Base-by-base conservation (phyloP, 176 grass and related monocot genomes). In the Raddia distichophylla region DNA sequence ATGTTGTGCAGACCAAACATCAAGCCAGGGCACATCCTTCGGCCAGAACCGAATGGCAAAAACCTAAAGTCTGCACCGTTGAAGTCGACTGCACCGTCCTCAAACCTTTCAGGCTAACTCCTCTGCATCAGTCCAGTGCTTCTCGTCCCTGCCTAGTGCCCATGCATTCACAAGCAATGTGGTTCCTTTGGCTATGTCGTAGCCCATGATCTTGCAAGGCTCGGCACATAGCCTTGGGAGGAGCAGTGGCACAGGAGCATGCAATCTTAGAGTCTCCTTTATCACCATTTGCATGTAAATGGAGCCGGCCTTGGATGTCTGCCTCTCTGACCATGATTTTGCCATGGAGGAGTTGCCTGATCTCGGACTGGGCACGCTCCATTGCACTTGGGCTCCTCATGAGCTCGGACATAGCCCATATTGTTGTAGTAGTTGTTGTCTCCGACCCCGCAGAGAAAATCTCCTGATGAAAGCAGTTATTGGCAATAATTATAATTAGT, bases 261-360 rank as follows among this genome's bases (percentile, higher is more conserved):
- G 86, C 51, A 88, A 15, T 12, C 86, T 80, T 52, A 88, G 44
- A 1, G 32, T 83, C 17, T 88, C 86, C 40, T 57, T 88, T 51
- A 79, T 73, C 14, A 81, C 72, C 12, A 67, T n/a, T 37, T 71
- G 82, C 43, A 88, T 44, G 73, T 88, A 88, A 88, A 12, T 20
- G 66, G 5, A 69, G 66, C 0, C 8, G 5, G 17, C 66, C 66
- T 69, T 5, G 14, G 12, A 80, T 19, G 33, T 60, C 22, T 5
- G 9, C 19, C 34, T 80, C 64, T 4, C 14, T 19, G 1, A 68
- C 46, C 20, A 5, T 69, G 33, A 12, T 7, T 10, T 46, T 74
- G 71, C 57, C 77, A 2, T 14, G 73, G 4, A 37, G 12, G 20
- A 37, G 17, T 59, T 80, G 34, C 56, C 56, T 47, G 64, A 86